Evolutionary conservation across 2,329 filamentous ascomycete species (phyloP).

Genomic region (Aspergillus latus): DNA sequence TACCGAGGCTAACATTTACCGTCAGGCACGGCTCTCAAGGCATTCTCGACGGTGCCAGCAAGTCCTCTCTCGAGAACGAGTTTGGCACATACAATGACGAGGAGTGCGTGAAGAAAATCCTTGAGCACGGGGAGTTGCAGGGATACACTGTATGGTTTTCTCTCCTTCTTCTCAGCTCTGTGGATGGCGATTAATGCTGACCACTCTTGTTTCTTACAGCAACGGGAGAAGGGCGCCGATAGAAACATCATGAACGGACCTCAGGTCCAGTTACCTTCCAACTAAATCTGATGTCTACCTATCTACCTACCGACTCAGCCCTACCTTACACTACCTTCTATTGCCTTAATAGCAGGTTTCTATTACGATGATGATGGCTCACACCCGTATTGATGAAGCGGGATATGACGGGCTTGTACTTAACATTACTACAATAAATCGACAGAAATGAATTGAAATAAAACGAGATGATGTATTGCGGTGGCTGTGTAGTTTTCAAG

Average conservation of each 20-base stretch:
- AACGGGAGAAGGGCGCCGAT: slow-evolving; percentile 31
- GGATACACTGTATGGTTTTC: slow-evolving; percentile 53
- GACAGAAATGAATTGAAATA: slow-evolving; percentile 6
- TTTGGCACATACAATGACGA: slow-evolving; percentile 81
- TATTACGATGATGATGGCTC: not conserved
- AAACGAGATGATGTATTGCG: not conserved
- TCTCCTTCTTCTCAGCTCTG: not conserved
- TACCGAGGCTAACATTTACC: not conserved
- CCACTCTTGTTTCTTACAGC: slow-evolving; percentile 22
- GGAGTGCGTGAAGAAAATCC: slow-evolving; percentile 76
- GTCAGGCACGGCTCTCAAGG: slow-evolving; percentile 78
- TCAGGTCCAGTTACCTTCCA: not conserved
- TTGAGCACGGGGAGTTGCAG: slow-evolving; percentile 72
- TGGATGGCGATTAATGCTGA: not conserved
- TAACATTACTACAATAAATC: not conserved
- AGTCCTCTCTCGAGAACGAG: slow-evolving; percentile 74
- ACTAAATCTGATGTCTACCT: not conserved
- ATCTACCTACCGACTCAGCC: not conserved
- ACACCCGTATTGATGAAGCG: not conserved
- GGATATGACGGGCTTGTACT: not conserved
- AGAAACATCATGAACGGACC: slow-evolving; percentile 31
- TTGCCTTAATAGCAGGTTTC: not conserved
- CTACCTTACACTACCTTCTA: not conserved
- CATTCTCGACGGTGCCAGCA: slow-evolving; percentile 71
- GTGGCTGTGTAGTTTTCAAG: not conserved